Conservation (phyloP, 192 early-diverging fungal genomes). For the Linnemannia hyalina region DNA sequence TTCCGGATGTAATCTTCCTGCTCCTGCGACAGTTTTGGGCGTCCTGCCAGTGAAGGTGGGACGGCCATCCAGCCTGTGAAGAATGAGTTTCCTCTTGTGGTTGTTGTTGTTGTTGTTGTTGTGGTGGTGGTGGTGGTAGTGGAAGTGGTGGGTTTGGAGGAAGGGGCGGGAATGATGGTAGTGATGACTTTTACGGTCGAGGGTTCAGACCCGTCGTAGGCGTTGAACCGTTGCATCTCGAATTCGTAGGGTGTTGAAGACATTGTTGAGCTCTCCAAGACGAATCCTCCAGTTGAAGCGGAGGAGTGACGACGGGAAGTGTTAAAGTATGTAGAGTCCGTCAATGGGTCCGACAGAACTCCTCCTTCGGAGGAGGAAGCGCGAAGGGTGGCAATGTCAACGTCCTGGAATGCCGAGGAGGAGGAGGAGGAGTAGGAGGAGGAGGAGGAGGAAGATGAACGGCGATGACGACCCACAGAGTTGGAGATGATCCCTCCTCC, state of each 20-base stretch:
- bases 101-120: not conserved
- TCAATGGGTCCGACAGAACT: not conserved
- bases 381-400: not conserved
- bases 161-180: not conserved
- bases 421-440: not conserved
- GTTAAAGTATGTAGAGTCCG: constrained; percentile 12
- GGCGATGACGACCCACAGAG: not conserved
- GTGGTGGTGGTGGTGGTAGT: not conserved
- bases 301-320: constrained; percentile 4
- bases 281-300: not conserved
- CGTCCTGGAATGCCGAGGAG: not conserved
- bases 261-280: constrained; percentile 12
- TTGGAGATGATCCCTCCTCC: not conserved
- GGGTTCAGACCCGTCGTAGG: not conserved
- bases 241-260: not conserved
- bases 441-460: not conserved
- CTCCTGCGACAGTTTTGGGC: not conserved
- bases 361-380: not conserved
- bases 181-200: not conserved
- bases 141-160: constrained; percentile 6
- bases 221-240: constrained; percentile 29
- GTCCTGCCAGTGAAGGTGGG: constrained; percentile 35
- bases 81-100: constrained; percentile 2
- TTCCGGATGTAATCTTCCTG: constrained; percentile 7
- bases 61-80: constrained; percentile 28